Conservation (phyloP, 2,329 filamentous ascomycete species). For the Aspergillus spinulosporus region DNA sequence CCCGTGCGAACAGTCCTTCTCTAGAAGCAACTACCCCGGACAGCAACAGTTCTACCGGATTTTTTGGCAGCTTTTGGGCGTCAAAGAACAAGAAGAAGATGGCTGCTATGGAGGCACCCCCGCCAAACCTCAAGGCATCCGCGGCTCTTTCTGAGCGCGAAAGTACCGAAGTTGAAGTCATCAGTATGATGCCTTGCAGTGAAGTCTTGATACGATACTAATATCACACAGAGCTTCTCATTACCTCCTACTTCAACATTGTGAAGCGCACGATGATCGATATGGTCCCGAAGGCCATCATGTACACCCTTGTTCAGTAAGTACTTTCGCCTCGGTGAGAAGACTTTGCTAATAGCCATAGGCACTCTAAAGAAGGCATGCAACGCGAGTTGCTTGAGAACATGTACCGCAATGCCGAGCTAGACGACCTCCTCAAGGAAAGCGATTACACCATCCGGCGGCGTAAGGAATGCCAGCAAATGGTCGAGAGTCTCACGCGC, state of each 20-base stretch:
- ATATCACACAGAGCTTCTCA: slow-evolving; percentile 72
- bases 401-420: slow-evolving; percentile 88
- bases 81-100: slow-evolving; percentile 99
- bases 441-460: slow-evolving; percentile 94
- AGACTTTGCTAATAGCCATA: slow-evolving; percentile 39
- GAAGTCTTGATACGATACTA: slow-evolving; percentile 10
- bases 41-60: slow-evolving; percentile 67
- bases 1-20: slow-evolving; percentile 73
- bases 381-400: slow-evolving; percentile 94
- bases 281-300: slow-evolving; percentile 99
- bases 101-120: slow-evolving; percentile 97
- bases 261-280: slow-evolving; percentile 98
- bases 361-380: slow-evolving; percentile 97
- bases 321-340: slow-evolving; percentile 43
- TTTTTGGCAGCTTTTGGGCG: slow-evolving; percentile 98
- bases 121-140: slow-evolving; percentile 88
- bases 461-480: slow-evolving; percentile 97
- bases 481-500: slow-evolving; percentile 89
- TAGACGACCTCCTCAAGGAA: slow-evolving; percentile 95
- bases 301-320: slow-evolving; percentile 94
- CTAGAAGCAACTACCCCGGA: slow-evolving; percentile 51
- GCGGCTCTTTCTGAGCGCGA: slow-evolving; percentile 93
- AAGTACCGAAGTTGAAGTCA: slow-evolving; percentile 94
- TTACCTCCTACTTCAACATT: slow-evolving; percentile 97
- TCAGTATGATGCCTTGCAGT: slow-evolving; percentile 65